Percentiles rank a stretch among this genome's conserved stretches.
These are phyloP conservation scores for Ceratobasidium sp. DNA, from an alignment of 1,284 basidiomycete genomes.

Conservation along the genomic window DNA sequence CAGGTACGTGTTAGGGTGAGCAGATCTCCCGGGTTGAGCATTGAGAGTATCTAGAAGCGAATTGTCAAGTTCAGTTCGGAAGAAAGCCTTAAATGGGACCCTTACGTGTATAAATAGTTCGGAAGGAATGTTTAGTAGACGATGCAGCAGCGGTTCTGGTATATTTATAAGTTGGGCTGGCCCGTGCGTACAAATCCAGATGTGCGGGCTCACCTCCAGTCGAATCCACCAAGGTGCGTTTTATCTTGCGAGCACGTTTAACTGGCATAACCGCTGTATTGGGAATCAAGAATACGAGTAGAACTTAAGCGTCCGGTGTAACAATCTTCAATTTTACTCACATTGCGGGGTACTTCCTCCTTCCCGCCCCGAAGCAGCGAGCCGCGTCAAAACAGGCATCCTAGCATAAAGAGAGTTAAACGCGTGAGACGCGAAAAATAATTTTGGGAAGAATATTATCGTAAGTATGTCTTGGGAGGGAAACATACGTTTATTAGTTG, in stretches of 20 bases:
- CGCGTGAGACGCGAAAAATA: no score
- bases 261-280: neutral
- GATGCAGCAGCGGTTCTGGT: neutral
- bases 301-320: neutral
- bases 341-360: neutral
- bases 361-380: constrained; percentile 1
- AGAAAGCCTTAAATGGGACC: neutral
- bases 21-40: neutral
- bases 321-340: neutral
- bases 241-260: neutral
- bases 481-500: no score
- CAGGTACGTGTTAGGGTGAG: neutral
- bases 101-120: neutral
- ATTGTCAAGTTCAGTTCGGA: neutral
- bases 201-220: neutral
- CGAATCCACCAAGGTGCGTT: neutral
- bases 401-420: neutral
- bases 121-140: neutral
- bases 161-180: neutral
- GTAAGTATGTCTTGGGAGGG: no score
- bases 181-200: neutral
- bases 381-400: neutral
- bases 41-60: neutral
- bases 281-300: neutral
- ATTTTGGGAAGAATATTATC: no score